phyloP scores from a whole-genome alignment of 2,329 filamentous ascomycete genomes.

The Ambrosiella xylebori region DNA sequence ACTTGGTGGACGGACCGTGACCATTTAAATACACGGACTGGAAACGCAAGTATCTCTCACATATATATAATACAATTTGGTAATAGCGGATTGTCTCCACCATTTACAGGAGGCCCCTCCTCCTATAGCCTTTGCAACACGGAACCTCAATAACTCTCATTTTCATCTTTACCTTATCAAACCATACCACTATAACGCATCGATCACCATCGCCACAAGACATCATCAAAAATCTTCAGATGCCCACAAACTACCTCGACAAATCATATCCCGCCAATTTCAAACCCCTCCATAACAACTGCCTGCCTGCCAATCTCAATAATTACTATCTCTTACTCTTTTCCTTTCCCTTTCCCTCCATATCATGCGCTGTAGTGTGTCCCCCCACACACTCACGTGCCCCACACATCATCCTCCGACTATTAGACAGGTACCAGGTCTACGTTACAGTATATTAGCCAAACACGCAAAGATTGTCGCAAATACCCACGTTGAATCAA shows the following conservation, averaged over 20 bases:
- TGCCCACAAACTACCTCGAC: background rate
- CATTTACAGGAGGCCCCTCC: too few species aligned
- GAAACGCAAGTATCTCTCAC: background rate
- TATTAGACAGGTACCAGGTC: too few species aligned
- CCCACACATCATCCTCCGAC: too few species aligned
- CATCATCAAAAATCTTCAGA: background rate
- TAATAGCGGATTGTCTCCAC: too few species aligned
- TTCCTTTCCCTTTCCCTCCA: background rate
- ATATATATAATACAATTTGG: background rate
- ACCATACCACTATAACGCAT: background rate
- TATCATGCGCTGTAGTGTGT: too few species aligned
- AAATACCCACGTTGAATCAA: background rate
- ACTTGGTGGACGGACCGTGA: too few species aligned
- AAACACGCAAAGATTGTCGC: too few species aligned
- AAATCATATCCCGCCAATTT: conserved; percentile 9
- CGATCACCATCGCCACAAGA: background rate
- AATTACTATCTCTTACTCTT: background rate
- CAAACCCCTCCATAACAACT: conserved; percentile 4
- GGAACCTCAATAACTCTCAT: too few species aligned
- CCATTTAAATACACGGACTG: too few species aligned
- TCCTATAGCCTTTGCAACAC: background rate
- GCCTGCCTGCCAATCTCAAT: background rate
- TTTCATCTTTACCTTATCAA: too few species aligned
- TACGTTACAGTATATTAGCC: too few species aligned
- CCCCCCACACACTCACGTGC: too few species aligned